Conservation (phyloP, 2,329 filamentous ascomycete species). For the Stachybotrys chartarum region DNA sequence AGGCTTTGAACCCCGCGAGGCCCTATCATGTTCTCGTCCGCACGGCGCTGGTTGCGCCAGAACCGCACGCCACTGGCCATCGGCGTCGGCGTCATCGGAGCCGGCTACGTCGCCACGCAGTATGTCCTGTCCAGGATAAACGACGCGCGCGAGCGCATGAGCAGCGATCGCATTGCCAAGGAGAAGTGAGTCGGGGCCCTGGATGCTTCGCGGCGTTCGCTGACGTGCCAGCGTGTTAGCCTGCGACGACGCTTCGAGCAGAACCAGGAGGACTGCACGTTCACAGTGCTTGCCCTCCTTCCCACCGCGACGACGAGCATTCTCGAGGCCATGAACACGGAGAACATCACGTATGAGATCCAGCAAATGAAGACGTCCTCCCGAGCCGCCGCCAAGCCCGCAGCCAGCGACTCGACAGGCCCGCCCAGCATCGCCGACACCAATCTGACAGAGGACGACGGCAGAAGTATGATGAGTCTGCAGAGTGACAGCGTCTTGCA, state of each 20-base stretch:
- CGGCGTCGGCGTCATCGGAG: constrained; percentile 79
- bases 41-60: constrained; percentile 84
- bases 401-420: constrained; percentile 45
- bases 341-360: constrained; percentile 86
- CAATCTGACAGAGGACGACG: constrained; percentile 77
- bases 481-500: constrained; percentile 80
- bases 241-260: constrained; percentile 94
- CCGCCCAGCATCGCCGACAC: constrained; percentile 57
- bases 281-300: constrained; percentile 90
- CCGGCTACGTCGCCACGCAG: constrained; percentile 85
- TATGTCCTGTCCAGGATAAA: constrained; percentile 89
- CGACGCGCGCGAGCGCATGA: constrained; percentile 93
- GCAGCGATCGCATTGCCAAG: constrained; percentile 87
- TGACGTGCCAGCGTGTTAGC: constrained; percentile 37
- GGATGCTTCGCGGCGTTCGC: neutral
- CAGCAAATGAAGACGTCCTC: constrained; percentile 78
- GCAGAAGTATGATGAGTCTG: constrained; percentile 65
- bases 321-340: constrained; percentile 79
- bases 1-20: constrained; percentile 9
- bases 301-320: constrained; percentile 89
- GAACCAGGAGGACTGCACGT: constrained; percentile 98
- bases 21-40: constrained; percentile 55
- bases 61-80: constrained; percentile 87
- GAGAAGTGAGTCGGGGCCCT: constrained; percentile 66
- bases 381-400: constrained; percentile 48